phyloP scores from a whole-genome alignment of 805 yeast species.

The Grigorovia transvaalensis region DNA sequence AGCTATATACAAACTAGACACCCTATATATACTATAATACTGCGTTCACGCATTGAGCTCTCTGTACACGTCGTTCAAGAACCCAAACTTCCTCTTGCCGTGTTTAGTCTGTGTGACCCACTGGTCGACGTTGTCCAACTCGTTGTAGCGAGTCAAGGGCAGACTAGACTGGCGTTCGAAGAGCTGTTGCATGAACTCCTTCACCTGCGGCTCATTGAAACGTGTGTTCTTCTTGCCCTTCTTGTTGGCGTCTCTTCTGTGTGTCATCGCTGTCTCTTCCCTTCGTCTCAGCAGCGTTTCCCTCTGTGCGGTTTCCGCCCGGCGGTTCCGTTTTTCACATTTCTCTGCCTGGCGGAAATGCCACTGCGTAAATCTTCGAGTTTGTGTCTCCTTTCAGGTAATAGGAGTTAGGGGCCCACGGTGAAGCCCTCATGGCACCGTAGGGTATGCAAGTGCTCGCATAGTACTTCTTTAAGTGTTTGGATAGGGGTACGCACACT shows the following conservation, averaged over 20 bases:
- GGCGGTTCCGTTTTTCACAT: not conserved
- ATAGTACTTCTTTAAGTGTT: too few species aligned
- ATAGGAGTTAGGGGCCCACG: not conserved
- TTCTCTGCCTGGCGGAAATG: too few species aligned
- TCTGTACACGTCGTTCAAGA: conserved; percentile 21
- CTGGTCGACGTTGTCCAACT: not conserved
- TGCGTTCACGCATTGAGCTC: conserved; percentile 6
- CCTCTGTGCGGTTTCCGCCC: too few species aligned
- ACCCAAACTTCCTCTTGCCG: conserved; percentile 23
- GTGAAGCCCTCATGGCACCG: too few species aligned
- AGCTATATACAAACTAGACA: not conserved
- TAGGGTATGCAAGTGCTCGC: too few species aligned
- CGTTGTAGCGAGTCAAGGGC: not conserved
- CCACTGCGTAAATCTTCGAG: too few species aligned
- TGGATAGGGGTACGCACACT: too few species aligned
- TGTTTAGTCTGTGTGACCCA: conserved; percentile 14
- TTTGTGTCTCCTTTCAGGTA: too few species aligned
- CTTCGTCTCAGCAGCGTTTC: too few species aligned
- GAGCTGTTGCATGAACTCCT: conserved; percentile 12
- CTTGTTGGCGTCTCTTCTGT: conserved; percentile 15
- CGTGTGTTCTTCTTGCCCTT: not conserved
- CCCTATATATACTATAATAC: not conserved
- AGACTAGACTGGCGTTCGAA: conserved; percentile 2
- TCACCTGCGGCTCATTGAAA: conserved; percentile 7
- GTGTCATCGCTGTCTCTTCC: conserved; percentile 4